Conservation (phyloP, 495 filamentous ascomycete genomes). For the Geopyxis carbonaria region DNA sequence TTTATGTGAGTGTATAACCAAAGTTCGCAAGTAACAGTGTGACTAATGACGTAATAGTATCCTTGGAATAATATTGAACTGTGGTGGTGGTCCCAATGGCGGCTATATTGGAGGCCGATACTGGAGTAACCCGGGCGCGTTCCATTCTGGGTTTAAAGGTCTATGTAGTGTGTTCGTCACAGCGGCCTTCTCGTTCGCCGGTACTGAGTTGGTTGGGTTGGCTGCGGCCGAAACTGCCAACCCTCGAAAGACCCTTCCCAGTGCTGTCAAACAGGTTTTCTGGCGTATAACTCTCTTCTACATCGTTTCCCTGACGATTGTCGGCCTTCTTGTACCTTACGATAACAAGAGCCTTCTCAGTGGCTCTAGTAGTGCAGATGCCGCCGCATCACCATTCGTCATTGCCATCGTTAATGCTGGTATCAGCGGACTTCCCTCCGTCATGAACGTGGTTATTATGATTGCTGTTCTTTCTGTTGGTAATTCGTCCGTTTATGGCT, state of each 20-base stretch:
- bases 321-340: constrained; percentile 62
- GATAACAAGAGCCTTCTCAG: constrained; percentile 42
- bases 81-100: constrained; percentile 55
- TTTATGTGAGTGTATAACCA: constrained; percentile 49
- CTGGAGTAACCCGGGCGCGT: constrained; percentile 77
- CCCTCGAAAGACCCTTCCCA: constrained; percentile 70
- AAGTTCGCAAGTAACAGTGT: not conserved
- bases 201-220: constrained; percentile 85
- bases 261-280: constrained; percentile 83
- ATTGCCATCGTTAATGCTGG: constrained; percentile 71
- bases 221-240: constrained; percentile 78
- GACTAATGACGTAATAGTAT: constrained; percentile 32
- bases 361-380: constrained; percentile 37
- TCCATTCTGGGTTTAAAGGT: constrained; percentile 85
- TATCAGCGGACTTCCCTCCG: constrained; percentile 54
- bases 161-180: constrained; percentile 87
- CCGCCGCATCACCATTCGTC: constrained; percentile 71
- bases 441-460: constrained; percentile 85
- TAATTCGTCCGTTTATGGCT: constrained; percentile 75
- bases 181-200: constrained; percentile 80
- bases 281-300: constrained; percentile 90
- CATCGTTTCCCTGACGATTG: constrained; percentile 51
- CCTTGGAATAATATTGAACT: constrained; percentile 61
- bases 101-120: constrained; percentile 71
- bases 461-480: constrained; percentile 76